phyloP scores from a whole-genome alignment of 2,329 filamentous ascomycete genomes.

The Aspergillus sp. region DNA sequence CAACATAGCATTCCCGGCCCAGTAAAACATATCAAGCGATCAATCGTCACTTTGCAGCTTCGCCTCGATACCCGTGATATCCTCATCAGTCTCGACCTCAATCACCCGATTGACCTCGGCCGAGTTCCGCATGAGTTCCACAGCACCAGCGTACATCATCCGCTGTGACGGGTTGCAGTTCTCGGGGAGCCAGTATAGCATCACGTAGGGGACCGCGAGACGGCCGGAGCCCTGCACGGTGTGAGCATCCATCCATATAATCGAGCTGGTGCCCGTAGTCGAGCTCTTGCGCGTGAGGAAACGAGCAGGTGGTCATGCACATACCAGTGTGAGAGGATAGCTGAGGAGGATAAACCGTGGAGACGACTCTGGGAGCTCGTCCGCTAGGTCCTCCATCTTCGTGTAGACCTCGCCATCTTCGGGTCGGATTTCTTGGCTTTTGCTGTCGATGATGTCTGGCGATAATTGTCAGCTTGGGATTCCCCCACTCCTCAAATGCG shows the following conservation, averaged over 20 bases:
- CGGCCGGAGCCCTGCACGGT: constrained; percentile 73
- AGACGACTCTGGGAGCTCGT: constrained; percentile 90
- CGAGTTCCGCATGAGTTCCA: constrained; percentile 92
- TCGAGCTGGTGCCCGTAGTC: neutral
- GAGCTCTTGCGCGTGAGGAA: neutral
- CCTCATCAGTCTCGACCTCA: constrained; percentile 79
- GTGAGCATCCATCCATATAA: neutral
- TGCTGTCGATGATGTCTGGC: constrained; percentile 85
- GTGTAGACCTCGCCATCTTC: constrained; percentile 82
- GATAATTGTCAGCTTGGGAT: constrained; percentile 36
- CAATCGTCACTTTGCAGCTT: constrained; percentile 54
- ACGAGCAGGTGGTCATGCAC: constrained; percentile 30
- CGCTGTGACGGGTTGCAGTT: constrained; percentile 85
- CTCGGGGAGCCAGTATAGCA: constrained; percentile 91
- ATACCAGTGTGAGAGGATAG: constrained; percentile 84
- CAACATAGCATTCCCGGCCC: too few relatives aligned
- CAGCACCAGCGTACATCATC: constrained; percentile 95
- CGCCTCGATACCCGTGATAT: constrained; percentile 78
- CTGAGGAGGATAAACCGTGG: constrained; percentile 89
- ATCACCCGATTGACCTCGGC: constrained; percentile 87
- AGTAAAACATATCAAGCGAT: neutral
- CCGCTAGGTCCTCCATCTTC: constrained; percentile 76
- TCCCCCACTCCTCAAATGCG: constrained; percentile 21
- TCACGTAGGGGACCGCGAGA: constrained; percentile 86
- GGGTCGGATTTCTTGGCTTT: constrained; percentile 85